phyloP scores from a whole-genome alignment of 2,329 filamentous ascomycete species.

The Zymoseptoria ardabiliae region DNA sequence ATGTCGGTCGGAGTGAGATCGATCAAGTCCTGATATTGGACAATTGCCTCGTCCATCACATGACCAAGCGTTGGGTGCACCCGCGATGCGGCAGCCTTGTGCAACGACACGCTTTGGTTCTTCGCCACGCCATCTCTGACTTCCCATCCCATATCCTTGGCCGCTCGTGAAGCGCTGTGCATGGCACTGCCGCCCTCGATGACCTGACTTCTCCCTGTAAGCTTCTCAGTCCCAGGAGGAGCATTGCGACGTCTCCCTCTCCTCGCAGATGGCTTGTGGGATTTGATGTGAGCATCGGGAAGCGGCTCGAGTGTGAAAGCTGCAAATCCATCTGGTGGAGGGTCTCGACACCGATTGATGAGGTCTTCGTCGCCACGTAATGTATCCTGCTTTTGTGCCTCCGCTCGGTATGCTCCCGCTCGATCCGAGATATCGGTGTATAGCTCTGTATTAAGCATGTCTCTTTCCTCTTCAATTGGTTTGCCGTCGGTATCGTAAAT shows the following conservation, averaged over 20 bases:
- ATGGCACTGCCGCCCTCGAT: slow-evolving; percentile 62
- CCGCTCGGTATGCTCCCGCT: slow-evolving; percentile 83
- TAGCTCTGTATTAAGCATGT: slow-evolving; percentile 78
- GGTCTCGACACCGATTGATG: slow-evolving; percentile 77
- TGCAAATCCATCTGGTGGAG: slow-evolving; percentile 34
- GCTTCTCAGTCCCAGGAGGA: slow-evolving; percentile 48
- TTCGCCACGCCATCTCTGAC: slow-evolving; percentile 56
- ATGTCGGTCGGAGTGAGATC: slow-evolving; percentile 81
- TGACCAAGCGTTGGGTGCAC: slow-evolving; percentile 70
- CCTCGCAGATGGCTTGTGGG: slow-evolving; percentile 24
- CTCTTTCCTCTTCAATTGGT: slow-evolving; percentile 68
- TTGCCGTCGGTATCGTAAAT: slow-evolving; percentile 80
- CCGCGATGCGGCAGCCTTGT: slow-evolving; percentile 55
- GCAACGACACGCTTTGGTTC: slow-evolving; percentile 54
- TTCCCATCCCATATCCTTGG: slow-evolving; percentile 74
- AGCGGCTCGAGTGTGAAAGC: slow-evolving; percentile 28
- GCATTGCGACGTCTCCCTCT: slow-evolving; percentile 35
- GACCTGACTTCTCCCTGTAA: slow-evolving; percentile 66
- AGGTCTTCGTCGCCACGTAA: slow-evolving; percentile 76
- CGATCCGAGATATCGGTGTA: slow-evolving; percentile 94
- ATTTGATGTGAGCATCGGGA: slow-evolving; percentile 22
- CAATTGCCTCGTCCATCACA: slow-evolving; percentile 87
- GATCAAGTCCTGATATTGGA: slow-evolving; percentile 76
- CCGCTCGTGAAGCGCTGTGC: slow-evolving; percentile 68
- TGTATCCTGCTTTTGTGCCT: slow-evolving; percentile 59